Base-by-base conservation (phyloP, 768 basidiomycete species). In the Grammothele lineata region DNA sequence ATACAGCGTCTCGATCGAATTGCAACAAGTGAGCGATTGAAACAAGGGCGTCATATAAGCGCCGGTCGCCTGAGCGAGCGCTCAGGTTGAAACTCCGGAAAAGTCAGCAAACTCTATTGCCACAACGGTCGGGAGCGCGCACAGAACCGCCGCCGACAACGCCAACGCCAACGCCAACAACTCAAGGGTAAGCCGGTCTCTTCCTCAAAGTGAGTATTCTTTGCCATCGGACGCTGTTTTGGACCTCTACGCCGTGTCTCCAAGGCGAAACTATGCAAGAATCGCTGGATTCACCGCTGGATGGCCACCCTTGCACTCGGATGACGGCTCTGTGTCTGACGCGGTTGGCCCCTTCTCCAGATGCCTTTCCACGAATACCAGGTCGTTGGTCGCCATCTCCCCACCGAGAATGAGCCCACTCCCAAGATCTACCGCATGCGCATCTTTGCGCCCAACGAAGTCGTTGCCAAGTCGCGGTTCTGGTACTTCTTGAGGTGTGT, bases 341-440 rank as follows among this genome's bases (percentile, higher is more conserved):
- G 7, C 35, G 8, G 6, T 17, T 36, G 6, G 8, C 35, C 18
- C 25, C 34, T 15, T 23, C 32, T 37, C 43, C 41, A 82, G 78
- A 89, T 89, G 87, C 77, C 78, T 69, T 74, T 91, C 65, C 75
- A 78, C 62, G 95, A 99, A 80, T 97, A 76, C 77, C 93, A 96
- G 73, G 88, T 98, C 70, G 87, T 99, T 58, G 96, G 96, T 57
- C 92, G 95, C 66, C 94, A 96, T 70, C 75, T 97, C 61, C 95
- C 96, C 64, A 93, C 92, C 45, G 92, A 92, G 75, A 67, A 78
- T 55, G 90, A 96, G 57, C 91, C 92, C 46, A 89, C 79, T 51
- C 96, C 96, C 52, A 97, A 98, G 82, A 94, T 98, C 71, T 97
- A 90, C 80, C 88, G 95, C 62, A 97, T 97, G 95, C 87, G 95